phyloP scores from a whole-genome alignment of 2,329 filamentous ascomycete genomes.

The Coniochaeta sp. region DNA sequence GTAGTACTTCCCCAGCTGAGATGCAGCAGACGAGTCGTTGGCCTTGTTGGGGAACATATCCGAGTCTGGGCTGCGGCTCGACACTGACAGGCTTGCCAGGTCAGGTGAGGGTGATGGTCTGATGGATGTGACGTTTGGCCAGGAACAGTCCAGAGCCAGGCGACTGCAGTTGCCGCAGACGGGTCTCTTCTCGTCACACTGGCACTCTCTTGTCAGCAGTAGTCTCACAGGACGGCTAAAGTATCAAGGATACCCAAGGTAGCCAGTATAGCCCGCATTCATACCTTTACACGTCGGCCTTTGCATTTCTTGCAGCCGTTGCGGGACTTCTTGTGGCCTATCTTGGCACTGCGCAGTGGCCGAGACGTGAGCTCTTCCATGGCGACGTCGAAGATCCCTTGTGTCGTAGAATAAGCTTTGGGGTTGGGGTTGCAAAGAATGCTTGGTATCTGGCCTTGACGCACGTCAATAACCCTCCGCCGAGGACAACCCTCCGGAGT shows the following conservation, averaged over 20 bases:
- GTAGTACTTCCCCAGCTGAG: background rate
- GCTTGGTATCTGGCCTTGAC: no score
- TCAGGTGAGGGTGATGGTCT: background rate
- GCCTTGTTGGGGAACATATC: background rate
- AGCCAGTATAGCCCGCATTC: no score
- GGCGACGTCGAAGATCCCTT: no score
- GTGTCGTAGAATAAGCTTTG: no score
- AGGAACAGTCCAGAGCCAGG: constrained; percentile 14
- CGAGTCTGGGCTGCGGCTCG: background rate
- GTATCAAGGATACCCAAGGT: no score
- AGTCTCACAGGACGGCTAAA: no score
- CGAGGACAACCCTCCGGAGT: no score
- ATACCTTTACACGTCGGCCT: constrained; percentile 21
- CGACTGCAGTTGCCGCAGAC: constrained; percentile 18
- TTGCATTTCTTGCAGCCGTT: constrained; percentile 23
- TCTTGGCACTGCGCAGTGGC: constrained; percentile 10
- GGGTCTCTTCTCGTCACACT: constrained; percentile 19
- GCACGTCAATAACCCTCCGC: no score
- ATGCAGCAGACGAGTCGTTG: background rate
- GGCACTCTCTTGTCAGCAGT: no score
- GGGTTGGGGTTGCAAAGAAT: no score
- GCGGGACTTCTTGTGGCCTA: constrained; percentile 23
- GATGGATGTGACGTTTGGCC: constrained; percentile 8
- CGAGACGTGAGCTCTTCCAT: background rate
- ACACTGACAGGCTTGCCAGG: background rate